Evolutionary conservation across 2,329 filamentous ascomycete genomes (phyloP).

Genomic region (Claviceps sp.): DNA sequence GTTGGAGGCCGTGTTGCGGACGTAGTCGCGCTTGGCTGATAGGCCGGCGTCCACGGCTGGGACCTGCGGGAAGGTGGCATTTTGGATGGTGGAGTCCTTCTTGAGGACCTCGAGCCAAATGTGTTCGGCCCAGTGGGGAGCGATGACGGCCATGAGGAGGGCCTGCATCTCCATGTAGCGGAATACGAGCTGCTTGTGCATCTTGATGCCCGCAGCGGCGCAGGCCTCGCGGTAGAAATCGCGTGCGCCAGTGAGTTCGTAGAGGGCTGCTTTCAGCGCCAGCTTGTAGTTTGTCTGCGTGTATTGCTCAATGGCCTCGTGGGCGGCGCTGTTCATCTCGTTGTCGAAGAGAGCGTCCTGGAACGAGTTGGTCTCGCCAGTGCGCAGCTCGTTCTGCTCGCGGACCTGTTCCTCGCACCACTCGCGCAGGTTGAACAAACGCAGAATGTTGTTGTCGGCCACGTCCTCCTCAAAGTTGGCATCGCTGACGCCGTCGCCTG

Average conservation of each 20-base stretch:
- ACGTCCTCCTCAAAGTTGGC: conserved; percentile 96
- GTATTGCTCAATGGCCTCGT: conserved; percentile 68
- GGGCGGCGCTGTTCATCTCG: conserved; percentile 75
- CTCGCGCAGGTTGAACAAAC: conserved; percentile 67
- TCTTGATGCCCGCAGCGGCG: conserved; percentile 61
- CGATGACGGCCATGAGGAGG: conserved; percentile 67
- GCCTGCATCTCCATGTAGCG: conserved; percentile 81
- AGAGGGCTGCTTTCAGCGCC: conserved; percentile 75
- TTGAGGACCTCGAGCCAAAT: conserved; percentile 86
- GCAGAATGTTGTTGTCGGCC: conserved; percentile 80
- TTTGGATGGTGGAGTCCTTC: conserved; percentile 64
- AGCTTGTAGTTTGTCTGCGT: conserved; percentile 62
- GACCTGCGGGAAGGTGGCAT: conserved; percentile 44
- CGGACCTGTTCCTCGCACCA: conserved; percentile 82
- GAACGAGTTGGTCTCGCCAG: conserved; percentile 62
- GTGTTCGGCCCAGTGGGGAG: conserved; percentile 89
- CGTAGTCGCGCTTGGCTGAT: conserved; percentile 70
- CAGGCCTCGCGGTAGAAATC: conserved; percentile 84
- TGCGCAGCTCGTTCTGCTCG: conserved; percentile 55
- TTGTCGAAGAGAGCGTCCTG: conserved; percentile 87
- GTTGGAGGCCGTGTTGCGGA: conserved; percentile 59
- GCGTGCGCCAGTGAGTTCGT: conserved; percentile 78
- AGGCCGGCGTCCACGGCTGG: conserved; percentile 52
- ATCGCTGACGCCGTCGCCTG: conserved; percentile 86
- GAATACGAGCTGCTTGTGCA: conserved; percentile 70